Conservation (phyloP, 2,329 filamentous ascomycete species). For the Colletotrichum gloeosporioides region DNA sequence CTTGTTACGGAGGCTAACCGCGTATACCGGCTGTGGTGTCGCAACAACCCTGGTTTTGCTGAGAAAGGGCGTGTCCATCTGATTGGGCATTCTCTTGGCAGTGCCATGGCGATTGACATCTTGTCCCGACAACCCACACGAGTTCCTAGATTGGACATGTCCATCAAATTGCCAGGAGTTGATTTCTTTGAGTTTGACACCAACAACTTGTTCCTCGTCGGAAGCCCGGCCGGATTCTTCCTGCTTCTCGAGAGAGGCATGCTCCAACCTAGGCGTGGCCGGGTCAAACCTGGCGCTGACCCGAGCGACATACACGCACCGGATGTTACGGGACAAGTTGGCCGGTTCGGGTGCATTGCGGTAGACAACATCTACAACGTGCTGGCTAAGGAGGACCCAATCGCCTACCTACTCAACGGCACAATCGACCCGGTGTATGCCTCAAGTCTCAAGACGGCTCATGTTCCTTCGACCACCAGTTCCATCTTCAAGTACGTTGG, state of each 20-base stretch:
- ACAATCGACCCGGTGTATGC: constrained; percentile 85
- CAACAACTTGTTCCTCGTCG: constrained; percentile 85
- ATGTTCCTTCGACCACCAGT: constrained; percentile 75
- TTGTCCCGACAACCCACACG: constrained; percentile 85
- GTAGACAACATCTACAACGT: constrained; percentile 98
- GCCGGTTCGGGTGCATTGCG: constrained; percentile 86
- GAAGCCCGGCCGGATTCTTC: constrained; percentile 93
- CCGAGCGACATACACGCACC: constrained; percentile 60
- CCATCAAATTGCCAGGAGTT: constrained; percentile 45
- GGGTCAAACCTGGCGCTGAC: constrained; percentile 77
- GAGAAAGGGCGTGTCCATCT: constrained; percentile 85
- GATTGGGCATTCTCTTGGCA: constrained; percentile 91
- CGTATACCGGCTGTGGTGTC: constrained; percentile 94
- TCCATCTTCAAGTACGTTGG: constrained; percentile 70
- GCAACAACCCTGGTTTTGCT: constrained; percentile 87
- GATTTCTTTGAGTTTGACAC: constrained; percentile 90
- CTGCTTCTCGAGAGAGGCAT: constrained; percentile 77
- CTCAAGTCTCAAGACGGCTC: constrained; percentile 75
- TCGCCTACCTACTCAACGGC: constrained; percentile 91
- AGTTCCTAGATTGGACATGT: constrained; percentile 57
- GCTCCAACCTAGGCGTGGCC: constrained; percentile 78
- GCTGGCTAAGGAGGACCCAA: constrained; percentile 73
- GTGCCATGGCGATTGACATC: constrained; percentile 92
- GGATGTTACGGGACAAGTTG: constrained; percentile 76
- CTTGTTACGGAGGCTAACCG: constrained; percentile 91